Percentiles rank a stretch among this genome's conserved stretches.
Evolutionary conservation across 768 basidiomycete species (phyloP).

Genomic region (Asterophora lycoperdoides): DNA sequence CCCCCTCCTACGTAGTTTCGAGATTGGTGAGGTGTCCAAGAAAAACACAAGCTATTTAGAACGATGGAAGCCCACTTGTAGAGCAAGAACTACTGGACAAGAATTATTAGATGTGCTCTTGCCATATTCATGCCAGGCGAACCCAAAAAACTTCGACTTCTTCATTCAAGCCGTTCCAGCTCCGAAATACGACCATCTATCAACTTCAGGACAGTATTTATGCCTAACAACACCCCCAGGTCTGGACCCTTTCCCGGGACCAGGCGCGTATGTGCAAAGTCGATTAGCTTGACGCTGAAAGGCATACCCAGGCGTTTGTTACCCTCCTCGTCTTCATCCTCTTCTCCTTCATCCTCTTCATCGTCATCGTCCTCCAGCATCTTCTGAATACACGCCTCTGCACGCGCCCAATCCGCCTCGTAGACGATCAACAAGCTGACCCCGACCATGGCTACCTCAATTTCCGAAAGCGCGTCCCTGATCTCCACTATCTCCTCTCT

Average conservation of each 20-base stretch:
- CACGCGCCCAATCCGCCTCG: constrained; percentile 41
- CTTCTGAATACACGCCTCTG: constrained; percentile 10
- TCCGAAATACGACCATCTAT: constrained; percentile 38
- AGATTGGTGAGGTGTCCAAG: not conserved
- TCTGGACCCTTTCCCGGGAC: constrained; percentile 73
- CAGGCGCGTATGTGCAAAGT: constrained; percentile 86
- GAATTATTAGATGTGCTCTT: too few species aligned
- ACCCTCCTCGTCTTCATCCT: constrained; percentile 4
- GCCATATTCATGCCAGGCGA: too few species aligned
- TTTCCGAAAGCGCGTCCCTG: constrained; percentile 38
- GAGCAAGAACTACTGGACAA: too few species aligned
- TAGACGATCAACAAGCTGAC: constrained; percentile 80
- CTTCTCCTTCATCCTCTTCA: constrained; percentile 12
- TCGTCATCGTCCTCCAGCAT: constrained; percentile 26
- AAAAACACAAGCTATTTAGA: too few species aligned
- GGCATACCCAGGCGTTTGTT: constrained; percentile 30
- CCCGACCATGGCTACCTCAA: constrained; percentile 80
- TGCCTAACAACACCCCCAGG: constrained; percentile 67
- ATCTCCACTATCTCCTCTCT: constrained; percentile 51
- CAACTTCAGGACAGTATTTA: constrained; percentile 61
- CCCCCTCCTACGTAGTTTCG: too few species aligned
- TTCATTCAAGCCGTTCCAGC: not conserved
- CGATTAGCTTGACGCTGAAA: constrained; percentile 76
- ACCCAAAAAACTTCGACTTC: too few species aligned
- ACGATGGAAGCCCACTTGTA: too few species aligned